These are phyloP conservation scores for Botrytis sinoallii DNA, from an alignment of 2,329 filamentous ascomycete species.

Conservation along the genomic window DNA sequence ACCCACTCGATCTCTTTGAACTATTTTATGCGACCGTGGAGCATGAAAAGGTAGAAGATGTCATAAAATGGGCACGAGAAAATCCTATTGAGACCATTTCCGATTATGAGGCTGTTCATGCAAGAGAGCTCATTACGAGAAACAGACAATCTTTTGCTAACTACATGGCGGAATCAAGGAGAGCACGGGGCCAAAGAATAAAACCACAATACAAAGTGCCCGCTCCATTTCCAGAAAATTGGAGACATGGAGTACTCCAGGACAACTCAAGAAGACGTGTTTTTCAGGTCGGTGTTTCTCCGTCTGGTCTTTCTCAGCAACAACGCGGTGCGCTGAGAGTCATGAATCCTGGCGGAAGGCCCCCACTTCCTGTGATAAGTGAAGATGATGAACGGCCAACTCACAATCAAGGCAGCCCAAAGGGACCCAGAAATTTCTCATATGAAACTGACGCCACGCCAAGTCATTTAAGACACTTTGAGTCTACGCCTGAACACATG, in stretches of 20 bases:
- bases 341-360: background rate
- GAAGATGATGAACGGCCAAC: no score
- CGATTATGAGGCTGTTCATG: background rate
- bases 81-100: background rate
- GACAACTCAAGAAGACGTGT: background rate
- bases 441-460: background rate
- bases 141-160: background rate
- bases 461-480: background rate
- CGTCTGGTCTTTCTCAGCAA: background rate
- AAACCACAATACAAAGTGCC: background rate
- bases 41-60: background rate
- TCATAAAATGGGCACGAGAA: background rate
- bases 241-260: background rate
- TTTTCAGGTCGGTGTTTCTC: accelerated
- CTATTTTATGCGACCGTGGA: background rate
- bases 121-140: background rate
- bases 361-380: background rate
- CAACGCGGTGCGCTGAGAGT: background rate
- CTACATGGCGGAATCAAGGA: background rate
- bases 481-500: background rate
- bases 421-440: background rate
- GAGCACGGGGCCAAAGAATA: background rate
- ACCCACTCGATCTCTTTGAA: background rate
- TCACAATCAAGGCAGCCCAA: background rate
- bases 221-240: background rate